A percentile compares a stretch with the other conserved stretches of the same genome.
Conservation (phyloP, 495 filamentous ascomycete genomes). For the Neurospora intermedia region DNA sequence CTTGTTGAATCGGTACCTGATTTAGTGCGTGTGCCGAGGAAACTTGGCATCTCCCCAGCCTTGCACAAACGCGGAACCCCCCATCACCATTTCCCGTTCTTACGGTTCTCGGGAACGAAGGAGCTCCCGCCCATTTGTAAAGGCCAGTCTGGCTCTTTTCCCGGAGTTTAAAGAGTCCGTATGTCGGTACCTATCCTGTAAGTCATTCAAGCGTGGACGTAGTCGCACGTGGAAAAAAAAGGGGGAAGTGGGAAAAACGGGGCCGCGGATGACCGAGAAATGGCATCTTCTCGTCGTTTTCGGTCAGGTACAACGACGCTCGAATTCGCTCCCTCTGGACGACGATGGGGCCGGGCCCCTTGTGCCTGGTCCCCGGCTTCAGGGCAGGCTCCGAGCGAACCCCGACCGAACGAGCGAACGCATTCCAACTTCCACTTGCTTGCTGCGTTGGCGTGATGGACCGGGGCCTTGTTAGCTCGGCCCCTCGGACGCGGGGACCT, state of each 20-base stretch:
- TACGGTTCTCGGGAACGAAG: background rate
- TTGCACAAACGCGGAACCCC: background rate
- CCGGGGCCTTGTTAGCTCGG: constrained; percentile 13
- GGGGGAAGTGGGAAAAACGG: background rate
- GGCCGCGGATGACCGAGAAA: background rate
- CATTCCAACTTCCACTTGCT: background rate
- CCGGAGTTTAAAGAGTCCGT: background rate
- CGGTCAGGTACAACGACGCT: background rate
- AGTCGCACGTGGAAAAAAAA: background rate
- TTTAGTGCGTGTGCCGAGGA: background rate
- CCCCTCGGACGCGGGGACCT: constrained; percentile 7
- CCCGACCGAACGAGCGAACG: background rate
- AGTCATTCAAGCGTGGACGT: background rate
- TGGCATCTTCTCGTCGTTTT: background rate
- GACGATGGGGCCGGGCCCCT: background rate
- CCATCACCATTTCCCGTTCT: background rate
- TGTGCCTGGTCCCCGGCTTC: background rate
- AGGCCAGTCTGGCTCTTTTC: background rate
- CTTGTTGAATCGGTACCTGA: background rate
- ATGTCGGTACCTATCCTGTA: background rate
- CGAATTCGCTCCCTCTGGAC: background rate
- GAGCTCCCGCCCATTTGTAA: background rate
- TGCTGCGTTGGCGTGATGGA: background rate
- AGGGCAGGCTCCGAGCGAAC: background rate
- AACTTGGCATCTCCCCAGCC: background rate